These are phyloP conservation scores for Tylopilus orsonianus DNA, from an alignment of 1,284 basidiomycete species.

Conservation along the genomic window DNA sequence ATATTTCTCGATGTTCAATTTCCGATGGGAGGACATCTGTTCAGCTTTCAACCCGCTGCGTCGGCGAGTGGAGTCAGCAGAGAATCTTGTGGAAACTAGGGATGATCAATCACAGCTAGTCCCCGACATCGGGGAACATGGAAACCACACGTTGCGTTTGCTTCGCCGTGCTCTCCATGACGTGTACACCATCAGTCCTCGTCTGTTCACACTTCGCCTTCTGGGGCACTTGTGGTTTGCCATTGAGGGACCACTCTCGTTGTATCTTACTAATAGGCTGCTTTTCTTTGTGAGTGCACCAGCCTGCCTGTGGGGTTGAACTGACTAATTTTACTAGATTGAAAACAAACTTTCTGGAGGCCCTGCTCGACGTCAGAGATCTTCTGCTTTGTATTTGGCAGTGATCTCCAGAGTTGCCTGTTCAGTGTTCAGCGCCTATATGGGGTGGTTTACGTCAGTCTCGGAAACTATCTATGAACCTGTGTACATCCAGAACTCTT, in stretches of 20 bases:
- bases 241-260: slow-evolving; percentile 19
- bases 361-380: background rate
- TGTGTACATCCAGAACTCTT: background rate
- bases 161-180: slow-evolving; percentile 22
- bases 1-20: slow-evolving; percentile 3
- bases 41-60: slow-evolving; percentile 1
- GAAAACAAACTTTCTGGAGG: slow-evolving; percentile 18
- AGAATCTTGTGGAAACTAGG: no score
- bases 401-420: slow-evolving; percentile 13
- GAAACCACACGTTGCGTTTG: no score
- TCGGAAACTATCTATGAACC: background rate
- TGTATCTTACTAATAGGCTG: slow-evolving; percentile 25
- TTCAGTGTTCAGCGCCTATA: slow-evolving; percentile 15
- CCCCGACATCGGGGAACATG: no score
- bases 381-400: slow-evolving; percentile 14
- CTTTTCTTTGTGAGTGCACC: slow-evolving; percentile 21
- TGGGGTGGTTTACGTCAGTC: slow-evolving; percentile 21
- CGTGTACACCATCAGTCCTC: slow-evolving; percentile 23
- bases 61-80: no score
- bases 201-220: slow-evolving; percentile 18
- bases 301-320: background rate
- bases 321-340: slow-evolving; percentile 15
- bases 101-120: no score
- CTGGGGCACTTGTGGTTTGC: slow-evolving; percentile 21
- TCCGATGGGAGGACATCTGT: slow-evolving; percentile 12